phyloP scores from a whole-genome alignment of 139 green algal genomes.

The Closterium sp. region DNA sequence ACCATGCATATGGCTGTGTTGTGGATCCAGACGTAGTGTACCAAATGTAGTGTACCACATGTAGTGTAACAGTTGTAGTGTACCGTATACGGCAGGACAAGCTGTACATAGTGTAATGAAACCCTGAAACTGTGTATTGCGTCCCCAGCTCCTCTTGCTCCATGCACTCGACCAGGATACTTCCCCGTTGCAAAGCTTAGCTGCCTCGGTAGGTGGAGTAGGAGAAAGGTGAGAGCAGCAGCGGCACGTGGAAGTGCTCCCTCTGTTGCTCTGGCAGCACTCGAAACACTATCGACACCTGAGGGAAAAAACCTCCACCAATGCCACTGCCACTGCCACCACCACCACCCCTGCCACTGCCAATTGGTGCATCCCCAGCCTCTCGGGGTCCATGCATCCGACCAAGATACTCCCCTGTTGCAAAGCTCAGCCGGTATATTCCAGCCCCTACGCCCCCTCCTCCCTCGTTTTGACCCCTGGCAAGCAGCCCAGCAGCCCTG shows the following conservation, averaged over 20 bases:
- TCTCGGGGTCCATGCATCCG: slow-evolving; percentile 47
- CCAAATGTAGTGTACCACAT: too few relatives aligned
- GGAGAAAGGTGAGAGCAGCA: slow-evolving; percentile 90
- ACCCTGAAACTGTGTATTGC: too few relatives aligned
- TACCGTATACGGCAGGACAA: too few relatives aligned
- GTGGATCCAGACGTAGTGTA: too few relatives aligned
- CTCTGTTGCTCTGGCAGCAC: slow-evolving; percentile 63
- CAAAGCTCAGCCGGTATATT: slow-evolving; percentile 79
- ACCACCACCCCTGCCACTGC: background rate
- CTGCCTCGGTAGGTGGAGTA: slow-evolving; percentile 91
- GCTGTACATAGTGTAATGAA: too few relatives aligned
- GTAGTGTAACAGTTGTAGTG: too few relatives aligned
- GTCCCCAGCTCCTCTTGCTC: slow-evolving; percentile 41
- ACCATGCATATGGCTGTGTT: too few relatives aligned
- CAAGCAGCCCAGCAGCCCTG: background rate
- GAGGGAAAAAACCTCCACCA: slow-evolving; percentile 75
- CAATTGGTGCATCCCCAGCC: background rate
- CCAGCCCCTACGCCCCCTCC: slow-evolving; percentile 52
- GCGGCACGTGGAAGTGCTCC: slow-evolving; percentile 91
- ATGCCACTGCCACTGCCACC: background rate
- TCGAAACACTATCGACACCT: slow-evolving; percentile 72
- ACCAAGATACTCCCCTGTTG: slow-evolving; percentile 71
- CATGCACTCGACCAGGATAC: slow-evolving; percentile 62
- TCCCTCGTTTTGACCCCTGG: background rate
- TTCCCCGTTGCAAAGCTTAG: slow-evolving; percentile 51